These are phyloP conservation scores for Candida sanyiensis DNA, from an alignment of 805 yeast genomes.

Conservation along the genomic window DNA sequence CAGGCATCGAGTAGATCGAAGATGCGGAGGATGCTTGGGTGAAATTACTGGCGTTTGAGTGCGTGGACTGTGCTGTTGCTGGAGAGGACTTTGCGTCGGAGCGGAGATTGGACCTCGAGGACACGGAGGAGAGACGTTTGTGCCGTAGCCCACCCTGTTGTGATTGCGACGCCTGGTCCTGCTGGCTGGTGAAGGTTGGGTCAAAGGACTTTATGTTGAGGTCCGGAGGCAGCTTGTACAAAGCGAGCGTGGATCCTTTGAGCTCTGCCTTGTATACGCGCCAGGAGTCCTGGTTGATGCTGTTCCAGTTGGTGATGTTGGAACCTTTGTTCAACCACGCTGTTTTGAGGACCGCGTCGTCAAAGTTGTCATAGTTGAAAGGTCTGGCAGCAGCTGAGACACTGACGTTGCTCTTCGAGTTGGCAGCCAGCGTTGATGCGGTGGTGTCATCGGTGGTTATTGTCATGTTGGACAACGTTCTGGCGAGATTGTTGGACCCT, in stretches of 20 bases:
- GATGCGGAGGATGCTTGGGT: too few species aligned
- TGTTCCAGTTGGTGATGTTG: slow-evolving; percentile 24
- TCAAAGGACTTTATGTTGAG: slow-evolving; percentile 40
- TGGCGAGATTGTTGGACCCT: too few species aligned
- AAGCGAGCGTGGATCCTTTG: slow-evolving; percentile 57
- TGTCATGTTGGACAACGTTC: too few species aligned
- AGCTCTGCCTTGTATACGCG: slow-evolving; percentile 59
- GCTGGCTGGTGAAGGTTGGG: slow-evolving; percentile 16
- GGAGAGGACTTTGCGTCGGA: slow-evolving; percentile 14
- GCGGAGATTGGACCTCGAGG: slow-evolving; percentile 18
- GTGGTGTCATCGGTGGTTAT: too few species aligned
- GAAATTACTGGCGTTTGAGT: too few species aligned
- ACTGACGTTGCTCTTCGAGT: too few species aligned
- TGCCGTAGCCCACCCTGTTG: slow-evolving; percentile 20
- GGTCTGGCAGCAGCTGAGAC: too few species aligned
- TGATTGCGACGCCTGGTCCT: background rate
- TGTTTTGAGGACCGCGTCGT: slow-evolving; percentile 37
- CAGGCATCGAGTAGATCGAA: slow-evolving; percentile 9
- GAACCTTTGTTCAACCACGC: slow-evolving; percentile 57
- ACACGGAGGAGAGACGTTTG: slow-evolving; percentile 22
- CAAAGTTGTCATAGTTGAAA: slow-evolving; percentile 31
- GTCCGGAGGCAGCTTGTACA: slow-evolving; percentile 54
- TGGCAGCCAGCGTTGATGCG: too few species aligned
- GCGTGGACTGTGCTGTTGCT: slow-evolving; percentile 3
- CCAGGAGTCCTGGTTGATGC: slow-evolving; percentile 25